These are phyloP conservation scores for Tricholoma matsutake DNA, from an alignment of 768 basidiomycete species.

Conservation along the genomic window DNA sequence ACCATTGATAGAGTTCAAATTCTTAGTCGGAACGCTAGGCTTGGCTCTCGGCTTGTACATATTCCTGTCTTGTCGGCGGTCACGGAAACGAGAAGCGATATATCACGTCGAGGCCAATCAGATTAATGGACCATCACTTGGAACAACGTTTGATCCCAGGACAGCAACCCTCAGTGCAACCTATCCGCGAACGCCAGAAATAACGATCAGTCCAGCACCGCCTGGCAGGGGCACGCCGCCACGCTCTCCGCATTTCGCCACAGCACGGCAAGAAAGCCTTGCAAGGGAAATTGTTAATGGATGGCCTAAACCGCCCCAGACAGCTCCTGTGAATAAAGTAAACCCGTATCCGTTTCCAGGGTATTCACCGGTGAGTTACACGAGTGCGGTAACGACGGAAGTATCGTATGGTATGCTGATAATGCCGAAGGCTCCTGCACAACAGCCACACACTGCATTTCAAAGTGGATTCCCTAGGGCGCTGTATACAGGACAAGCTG, in stretches of 20 bases:
- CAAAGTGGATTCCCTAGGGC: slow-evolving; percentile 17
- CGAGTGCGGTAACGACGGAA: background rate
- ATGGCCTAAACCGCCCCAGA: slow-evolving; percentile 12
- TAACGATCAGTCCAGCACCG: slow-evolving; percentile 4
- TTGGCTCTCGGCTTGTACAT: slow-evolving; percentile 12
- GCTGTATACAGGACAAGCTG: slow-evolving; percentile 19
- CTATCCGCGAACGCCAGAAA: background rate
- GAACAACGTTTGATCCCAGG: slow-evolving; percentile 17
- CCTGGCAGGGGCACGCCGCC: slow-evolving; percentile 10
- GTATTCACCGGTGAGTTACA: slow-evolving; percentile 18
- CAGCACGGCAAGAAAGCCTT: slow-evolving; percentile 9
- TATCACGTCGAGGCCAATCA: slow-evolving; percentile 21
- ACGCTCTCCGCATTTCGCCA: slow-evolving; percentile 9
- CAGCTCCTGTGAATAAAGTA: slow-evolving; percentile 16
- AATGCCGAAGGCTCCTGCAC: slow-evolving; percentile 8
- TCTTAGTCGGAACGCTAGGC: slow-evolving; percentile 9
- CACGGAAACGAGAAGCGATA: slow-evolving; percentile 9
- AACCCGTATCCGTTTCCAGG: slow-evolving; percentile 17
- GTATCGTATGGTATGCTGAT: background rate
- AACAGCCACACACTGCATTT: slow-evolving; percentile 20
- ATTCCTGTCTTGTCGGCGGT: slow-evolving; percentile 10
- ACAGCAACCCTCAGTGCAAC: background rate
- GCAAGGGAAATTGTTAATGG: slow-evolving; percentile 5
- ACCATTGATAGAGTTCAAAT: background rate
- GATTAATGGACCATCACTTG: slow-evolving; percentile 17